Evolutionary conservation across 371 early-diverging fungal species (phyloP), one percentile per base, ranked within the genome.

Genomic region (Lichtheimia ramosa): DNA sequence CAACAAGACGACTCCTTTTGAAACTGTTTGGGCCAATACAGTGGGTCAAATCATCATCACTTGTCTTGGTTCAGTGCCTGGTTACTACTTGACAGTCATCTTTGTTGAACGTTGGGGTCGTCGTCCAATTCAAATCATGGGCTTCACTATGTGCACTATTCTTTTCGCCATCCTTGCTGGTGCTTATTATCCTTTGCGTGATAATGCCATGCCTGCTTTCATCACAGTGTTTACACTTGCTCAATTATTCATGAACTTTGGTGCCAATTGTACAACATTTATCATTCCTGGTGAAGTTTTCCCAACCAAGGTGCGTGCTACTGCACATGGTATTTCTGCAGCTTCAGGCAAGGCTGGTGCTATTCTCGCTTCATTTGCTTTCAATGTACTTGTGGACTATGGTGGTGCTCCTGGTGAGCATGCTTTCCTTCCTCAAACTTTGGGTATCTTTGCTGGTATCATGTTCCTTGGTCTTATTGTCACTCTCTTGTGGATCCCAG

Each of bases 191-290:
- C 58, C 77, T 56, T 72, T 88, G 39, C 61, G 81, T 40, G 75
- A 77, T 65, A 75, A 68, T 28, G 80, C 84, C 23, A 74, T 86
- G 52, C 83, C 83, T 42, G 82, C 83, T 28, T 92, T 93, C 73
- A 79, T 93, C 48, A 75, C 80, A 43, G 56, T 93, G 57, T 92
- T 87, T 73, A 88, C 89, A 16, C 70, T 90, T 40, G 89, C 89
- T 15, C 91, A 92, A 69, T 56, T 82, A n/a, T 92, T 93, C 82
- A 87, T 85, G 78, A 90, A 95, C 84, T 94, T 94, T 77, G 95
- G 95, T 49, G 92, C 96, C 68, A 95, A 95, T 82, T 68, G 89
- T 46, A 95, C 95, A 24, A 94, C 95, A 25, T 95, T 96, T 55
- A 88, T 96, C 59, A 80, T 92, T 62, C 94, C 96, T 18, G 89